Percentiles rank a stretch among this genome's conserved stretches.
These are phyloP conservation scores for Chaetomium strumarium DNA, from an alignment of 2,329 filamentous ascomycete genomes.

Conservation along the genomic window DNA sequence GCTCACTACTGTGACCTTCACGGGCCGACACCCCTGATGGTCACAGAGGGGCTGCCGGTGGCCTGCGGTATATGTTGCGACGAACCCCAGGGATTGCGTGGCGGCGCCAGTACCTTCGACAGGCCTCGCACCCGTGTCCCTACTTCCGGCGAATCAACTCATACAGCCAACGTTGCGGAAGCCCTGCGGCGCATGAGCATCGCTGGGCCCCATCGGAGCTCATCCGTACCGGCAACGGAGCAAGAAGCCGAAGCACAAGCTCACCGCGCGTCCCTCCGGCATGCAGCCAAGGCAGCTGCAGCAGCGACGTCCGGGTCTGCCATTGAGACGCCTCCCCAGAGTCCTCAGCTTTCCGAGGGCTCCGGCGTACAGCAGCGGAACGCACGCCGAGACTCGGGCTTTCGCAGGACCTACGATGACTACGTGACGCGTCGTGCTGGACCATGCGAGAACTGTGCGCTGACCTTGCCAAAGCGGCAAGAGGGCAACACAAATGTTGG, in stretches of 20 bases:
- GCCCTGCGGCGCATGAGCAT: constrained; percentile 44
- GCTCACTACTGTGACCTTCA: constrained; percentile 67
- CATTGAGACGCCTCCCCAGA: constrained; percentile 54
- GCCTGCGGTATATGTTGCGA: constrained; percentile 56
- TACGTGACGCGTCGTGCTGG: constrained; percentile 58
- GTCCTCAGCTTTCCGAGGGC: constrained; percentile 41
- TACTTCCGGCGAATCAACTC: constrained; percentile 30
- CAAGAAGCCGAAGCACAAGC: constrained; percentile 40
- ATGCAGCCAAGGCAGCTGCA: constrained; percentile 31
- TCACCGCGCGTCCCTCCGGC: constrained; percentile 38
- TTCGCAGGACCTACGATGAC: constrained; percentile 58
- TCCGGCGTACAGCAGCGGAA: constrained; percentile 24
- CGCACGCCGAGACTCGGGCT: constrained; percentile 51
- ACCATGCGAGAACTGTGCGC: constrained; percentile 63
- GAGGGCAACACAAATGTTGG: constrained; percentile 35
- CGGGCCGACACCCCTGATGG: constrained; percentile 63
- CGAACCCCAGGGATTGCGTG: constrained; percentile 28
- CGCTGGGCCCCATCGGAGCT: constrained; percentile 34
- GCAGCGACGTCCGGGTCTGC: constrained; percentile 30
- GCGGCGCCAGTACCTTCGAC: constrained; percentile 24
- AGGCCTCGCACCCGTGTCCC: constrained; percentile 38
- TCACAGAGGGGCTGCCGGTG: constrained; percentile 59
- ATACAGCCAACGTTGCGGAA: constrained; percentile 37
- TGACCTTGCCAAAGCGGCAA: constrained; percentile 53
- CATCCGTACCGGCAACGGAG: constrained; percentile 40